Evolutionary conservation across 2,329 filamentous ascomycete species (phyloP).

Genomic region (Cladosporium sp.): DNA sequence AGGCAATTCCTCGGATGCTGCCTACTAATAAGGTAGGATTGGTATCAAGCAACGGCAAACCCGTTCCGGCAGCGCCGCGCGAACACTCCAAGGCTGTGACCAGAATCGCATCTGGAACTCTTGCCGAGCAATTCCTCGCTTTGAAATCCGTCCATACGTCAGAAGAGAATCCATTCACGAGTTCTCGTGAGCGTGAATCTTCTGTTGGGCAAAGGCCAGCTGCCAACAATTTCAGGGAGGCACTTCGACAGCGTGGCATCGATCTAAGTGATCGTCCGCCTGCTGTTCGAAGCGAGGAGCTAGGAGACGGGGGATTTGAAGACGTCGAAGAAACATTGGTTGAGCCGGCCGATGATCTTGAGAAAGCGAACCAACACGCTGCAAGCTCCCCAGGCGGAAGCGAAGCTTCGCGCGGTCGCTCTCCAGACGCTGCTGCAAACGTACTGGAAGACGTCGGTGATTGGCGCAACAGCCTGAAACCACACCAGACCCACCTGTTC

Average conservation of each 20-base stretch:
- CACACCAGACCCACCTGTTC: slow-evolving; percentile 44
- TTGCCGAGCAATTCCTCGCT: slow-evolving; percentile 19
- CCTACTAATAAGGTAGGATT: background rate
- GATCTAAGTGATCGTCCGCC: slow-evolving; percentile 21
- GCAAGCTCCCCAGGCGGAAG: background rate
- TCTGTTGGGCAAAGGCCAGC: slow-evolving; percentile 30
- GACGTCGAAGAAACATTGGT: slow-evolving; percentile 34
- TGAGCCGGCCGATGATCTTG: slow-evolving; percentile 1
- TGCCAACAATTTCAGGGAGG: slow-evolving; percentile 17
- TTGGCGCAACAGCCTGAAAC: slow-evolving; percentile 43
- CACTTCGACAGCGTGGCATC: slow-evolving; percentile 20
- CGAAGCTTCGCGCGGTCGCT: slow-evolving; percentile 27
- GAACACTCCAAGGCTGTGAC: slow-evolving; percentile 45
- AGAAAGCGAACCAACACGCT: background rate
- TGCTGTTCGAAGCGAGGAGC: slow-evolving; percentile 8
- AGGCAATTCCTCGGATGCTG: background rate
- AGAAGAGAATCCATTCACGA: slow-evolving; percentile 25
- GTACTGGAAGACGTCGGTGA: slow-evolving; percentile 35
- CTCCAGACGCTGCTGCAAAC: slow-evolving; percentile 4
- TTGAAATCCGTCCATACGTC: slow-evolving; percentile 9
- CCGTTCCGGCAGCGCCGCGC: slow-evolving; percentile 44
- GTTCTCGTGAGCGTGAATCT: slow-evolving; percentile 21
- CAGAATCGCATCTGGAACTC: slow-evolving; percentile 34
- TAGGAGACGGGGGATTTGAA: slow-evolving; percentile 17
- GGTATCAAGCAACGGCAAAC: slow-evolving; percentile 47